phyloP scores from a whole-genome alignment of 2,329 filamentous ascomycete genomes.

The Lasiodiplodia gonubiensis region DNA sequence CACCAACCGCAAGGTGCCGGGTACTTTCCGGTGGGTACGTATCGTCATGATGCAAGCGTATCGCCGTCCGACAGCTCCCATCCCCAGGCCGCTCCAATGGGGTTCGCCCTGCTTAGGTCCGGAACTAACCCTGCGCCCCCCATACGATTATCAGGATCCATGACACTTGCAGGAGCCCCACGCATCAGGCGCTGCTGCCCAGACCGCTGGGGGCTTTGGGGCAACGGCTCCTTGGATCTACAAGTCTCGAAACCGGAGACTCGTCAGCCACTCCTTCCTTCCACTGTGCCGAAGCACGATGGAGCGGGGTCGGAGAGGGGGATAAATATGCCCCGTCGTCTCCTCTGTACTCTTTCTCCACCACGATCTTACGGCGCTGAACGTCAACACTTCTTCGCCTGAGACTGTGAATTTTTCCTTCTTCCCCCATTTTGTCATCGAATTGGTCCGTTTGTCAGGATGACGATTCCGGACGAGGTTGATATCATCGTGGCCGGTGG shows the following conservation, averaged over 20 bases:
- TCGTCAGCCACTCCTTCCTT: conserved; percentile 29
- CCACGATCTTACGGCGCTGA: conserved; percentile 5
- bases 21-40: conserved; percentile 12
- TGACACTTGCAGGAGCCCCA: conserved; percentile 23
- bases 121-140: conserved; percentile 16
- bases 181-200: conserved; percentile 24
- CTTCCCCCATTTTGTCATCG: not conserved
- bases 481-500: conserved; percentile 82
- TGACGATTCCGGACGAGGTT: conserved; percentile 76
- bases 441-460: conserved; percentile 38
- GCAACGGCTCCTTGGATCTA: conserved; percentile 12
- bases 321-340: conserved; percentile 19
- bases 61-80: conserved; percentile 6
- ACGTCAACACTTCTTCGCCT: conserved; percentile 8
- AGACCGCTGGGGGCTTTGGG: conserved; percentile 22
- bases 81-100: conserved; percentile 8
- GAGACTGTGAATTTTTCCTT: not conserved
- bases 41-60: conserved; percentile 1
- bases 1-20: conserved; percentile 15
- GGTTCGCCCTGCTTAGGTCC: conserved; percentile 2
- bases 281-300: conserved; percentile 28
- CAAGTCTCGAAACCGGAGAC: conserved; percentile 24
- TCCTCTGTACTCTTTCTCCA: conserved; percentile 2
- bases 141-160: conserved; percentile 21
- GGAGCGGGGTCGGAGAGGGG: conserved; percentile 26